These are phyloP conservation scores for Leptographium procerum DNA, from an alignment of 2,329 filamentous ascomycete genomes.

Conservation along the genomic window DNA sequence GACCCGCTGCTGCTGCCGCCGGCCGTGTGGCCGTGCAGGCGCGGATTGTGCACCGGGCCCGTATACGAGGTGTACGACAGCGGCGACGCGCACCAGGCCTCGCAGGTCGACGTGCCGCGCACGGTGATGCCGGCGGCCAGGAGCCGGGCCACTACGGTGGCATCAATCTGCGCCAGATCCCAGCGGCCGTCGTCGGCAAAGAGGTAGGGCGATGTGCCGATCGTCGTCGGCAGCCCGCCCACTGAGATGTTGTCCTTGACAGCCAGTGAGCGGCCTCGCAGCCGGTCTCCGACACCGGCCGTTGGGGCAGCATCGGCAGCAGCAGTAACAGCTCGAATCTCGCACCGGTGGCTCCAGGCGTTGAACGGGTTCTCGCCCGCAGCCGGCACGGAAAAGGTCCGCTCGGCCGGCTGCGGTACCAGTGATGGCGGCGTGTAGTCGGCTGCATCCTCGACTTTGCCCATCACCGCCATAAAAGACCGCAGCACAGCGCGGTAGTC, in stretches of 20 bases:
- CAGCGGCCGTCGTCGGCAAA: slow-evolving; percentile 33
- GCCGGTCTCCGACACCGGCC: slow-evolving; percentile 26
- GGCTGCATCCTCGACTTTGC: slow-evolving; percentile 11
- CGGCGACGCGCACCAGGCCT: slow-evolving; percentile 47
- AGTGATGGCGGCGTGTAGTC: slow-evolving; percentile 18
- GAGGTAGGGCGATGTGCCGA: slow-evolving; percentile 28
- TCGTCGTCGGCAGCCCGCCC: slow-evolving; percentile 50
- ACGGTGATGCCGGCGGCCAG: slow-evolving; percentile 56
- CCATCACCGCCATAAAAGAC: slow-evolving; percentile 18
- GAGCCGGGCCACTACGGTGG: slow-evolving; percentile 18
- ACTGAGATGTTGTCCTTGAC: slow-evolving; percentile 69
- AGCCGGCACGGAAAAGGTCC: slow-evolving; percentile 14
- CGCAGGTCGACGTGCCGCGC: slow-evolving; percentile 65
- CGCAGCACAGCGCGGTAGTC: slow-evolving; percentile 17
- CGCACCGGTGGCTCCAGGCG: slow-evolving; percentile 21
- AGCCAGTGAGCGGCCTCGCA: slow-evolving; percentile 61
- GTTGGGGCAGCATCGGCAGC: neutral
- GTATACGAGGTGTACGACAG: slow-evolving; percentile 55
- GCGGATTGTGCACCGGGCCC: slow-evolving; percentile 61
- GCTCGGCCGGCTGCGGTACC: slow-evolving; percentile 9
- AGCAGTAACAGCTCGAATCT: too few species aligned
- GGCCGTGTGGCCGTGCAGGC: slow-evolving; percentile 60
- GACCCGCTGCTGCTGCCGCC: slow-evolving; percentile 67
- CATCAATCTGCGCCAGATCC: slow-evolving; percentile 54
- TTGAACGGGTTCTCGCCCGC: slow-evolving; percentile 18